Evolutionary conservation across 2,329 filamentous ascomycete species (phyloP), one percentile per base, ranked within the genome.

Genomic region (Verruconis gallopava): DNA sequence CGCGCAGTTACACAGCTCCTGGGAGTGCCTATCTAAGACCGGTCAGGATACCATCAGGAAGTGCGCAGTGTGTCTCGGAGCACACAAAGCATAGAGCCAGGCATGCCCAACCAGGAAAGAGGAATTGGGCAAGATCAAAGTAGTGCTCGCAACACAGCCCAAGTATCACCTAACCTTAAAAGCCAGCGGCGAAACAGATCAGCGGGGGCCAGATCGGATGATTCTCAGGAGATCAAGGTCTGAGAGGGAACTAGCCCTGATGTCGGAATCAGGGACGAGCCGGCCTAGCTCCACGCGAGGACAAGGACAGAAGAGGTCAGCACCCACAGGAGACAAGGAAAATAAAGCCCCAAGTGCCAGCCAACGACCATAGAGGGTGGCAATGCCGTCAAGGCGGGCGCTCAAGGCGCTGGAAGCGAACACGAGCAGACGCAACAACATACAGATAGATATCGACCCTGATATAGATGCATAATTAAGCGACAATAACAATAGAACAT

Each of bases 41-140:
- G 41, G 35, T 17, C 45, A 35, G 30, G 37, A 14, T 18, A 32
- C 41, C 37, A 5, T 45, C 9, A 48, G 46, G 38, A 50, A 47
- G 44, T 50, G 39, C 39, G 41, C 45, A 1, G 19, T 40, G 17
- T 50, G 44, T 44, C 37, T 37, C 5, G 44, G 47, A 39, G 44
- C 46, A 5, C 43, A 50, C 37, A 40, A 48, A 41, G 47, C 39
- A 25, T 50, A 20, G 20, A 38, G 17, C 15, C 14, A 22, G 4
- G 9, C 18, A 25, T 38, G 39, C 42, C 43, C 44, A 15, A 46
- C 45, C 19, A 47, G 48, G 34, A 46, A 47, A 38, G 47, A 45
- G 18, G 42, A 49, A 42, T 45, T 44, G 15, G 43, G 38, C 14
- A 47, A 47, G 34, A 43, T 40, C n/a, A 48, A 44, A 34, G 33